These are phyloP conservation scores for Schoenoplectus tabernaemontani DNA, from an alignment of 202 grass and related monocot species.

Conservation along the genomic window DNA sequence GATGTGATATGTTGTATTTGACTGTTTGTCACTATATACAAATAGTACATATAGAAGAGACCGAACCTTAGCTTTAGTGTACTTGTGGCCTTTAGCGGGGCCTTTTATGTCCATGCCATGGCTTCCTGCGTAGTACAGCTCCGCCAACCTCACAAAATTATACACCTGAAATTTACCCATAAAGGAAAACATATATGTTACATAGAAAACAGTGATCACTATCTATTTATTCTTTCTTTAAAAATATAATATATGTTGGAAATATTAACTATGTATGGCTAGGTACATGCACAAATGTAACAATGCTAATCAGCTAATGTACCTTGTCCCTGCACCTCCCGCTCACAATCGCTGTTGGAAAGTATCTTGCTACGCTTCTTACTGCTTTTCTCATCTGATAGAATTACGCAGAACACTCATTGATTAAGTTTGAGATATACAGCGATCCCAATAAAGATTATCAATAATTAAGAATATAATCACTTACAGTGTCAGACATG, in stretches of 20 bases:
- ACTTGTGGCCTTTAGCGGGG: conserved; percentile 42
- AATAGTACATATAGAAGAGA: neutral
- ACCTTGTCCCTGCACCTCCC: conserved; percentile 83
- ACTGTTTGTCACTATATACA: conserved; percentile 10
- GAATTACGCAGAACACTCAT: neutral
- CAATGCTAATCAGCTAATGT: conserved; percentile 18
- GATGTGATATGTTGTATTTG: conserved; percentile 20
- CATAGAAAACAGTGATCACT: too few species aligned
- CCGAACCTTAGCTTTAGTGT: conserved; percentile 62
- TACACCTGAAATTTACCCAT: conserved; percentile 37
- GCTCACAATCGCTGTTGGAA: conserved; percentile 81
- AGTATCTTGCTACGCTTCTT: conserved; percentile 59
- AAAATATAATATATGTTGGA: too few species aligned
- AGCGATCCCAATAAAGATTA: neutral
- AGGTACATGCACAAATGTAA: neutral
- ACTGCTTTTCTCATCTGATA: conserved; percentile 69
- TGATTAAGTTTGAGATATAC: neutral
- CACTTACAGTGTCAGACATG: conserved; percentile 64
- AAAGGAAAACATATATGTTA: neutral
- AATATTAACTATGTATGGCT: too few species aligned
- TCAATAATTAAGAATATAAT: neutral
- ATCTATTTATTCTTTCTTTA: too few species aligned
- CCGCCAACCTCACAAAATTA: conserved; percentile 61
- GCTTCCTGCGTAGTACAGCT: conserved; percentile 94
- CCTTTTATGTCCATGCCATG: conserved; percentile 94